Percentiles rank a stretch among this genome's conserved stretches.
These are phyloP conservation scores for Paecilomyces niveus DNA, from an alignment of 2,329 filamentous ascomycete genomes.

Conservation along the genomic window DNA sequence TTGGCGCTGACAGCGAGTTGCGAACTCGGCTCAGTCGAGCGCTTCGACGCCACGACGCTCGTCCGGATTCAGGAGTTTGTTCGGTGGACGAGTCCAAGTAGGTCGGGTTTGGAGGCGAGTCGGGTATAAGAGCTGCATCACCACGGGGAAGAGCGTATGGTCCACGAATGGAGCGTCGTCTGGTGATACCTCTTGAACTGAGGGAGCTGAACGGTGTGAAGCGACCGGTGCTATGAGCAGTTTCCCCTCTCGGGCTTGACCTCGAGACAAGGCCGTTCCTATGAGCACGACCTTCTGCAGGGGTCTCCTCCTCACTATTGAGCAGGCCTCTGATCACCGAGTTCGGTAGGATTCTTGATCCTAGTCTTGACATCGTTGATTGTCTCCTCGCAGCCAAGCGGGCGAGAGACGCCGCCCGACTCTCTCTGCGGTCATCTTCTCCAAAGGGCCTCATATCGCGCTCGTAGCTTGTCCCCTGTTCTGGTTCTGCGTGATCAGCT, in stretches of 20 bases:
- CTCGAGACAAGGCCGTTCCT: constrained; percentile 36
- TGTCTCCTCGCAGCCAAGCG: constrained; percentile 33
- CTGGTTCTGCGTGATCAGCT: constrained; percentile 2
- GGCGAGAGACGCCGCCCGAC: constrained; percentile 23
- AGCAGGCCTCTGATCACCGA: constrained; percentile 37
- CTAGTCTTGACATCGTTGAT: constrained; percentile 42
- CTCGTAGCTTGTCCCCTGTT: constrained; percentile 26
- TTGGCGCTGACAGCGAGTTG: constrained; percentile 36
- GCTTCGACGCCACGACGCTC: constrained; percentile 33
- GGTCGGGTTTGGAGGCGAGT: constrained; percentile 18
- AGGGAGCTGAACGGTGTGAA: constrained; percentile 36
- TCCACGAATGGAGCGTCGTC: constrained; percentile 32
- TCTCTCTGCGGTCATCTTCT: constrained; percentile 23
- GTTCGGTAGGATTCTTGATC: constrained; percentile 42
- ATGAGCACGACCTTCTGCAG: constrained; percentile 38
- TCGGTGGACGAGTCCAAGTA: constrained; percentile 20
- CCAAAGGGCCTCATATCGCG: constrained; percentile 30
- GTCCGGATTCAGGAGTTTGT: constrained; percentile 18
- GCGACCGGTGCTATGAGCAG: constrained; percentile 22
- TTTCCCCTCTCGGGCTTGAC: constrained; percentile 27
- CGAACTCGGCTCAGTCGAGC: constrained; percentile 36
- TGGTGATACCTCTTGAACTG: constrained; percentile 30
- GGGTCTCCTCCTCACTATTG: constrained; percentile 40
- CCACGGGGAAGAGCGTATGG: constrained; percentile 33
- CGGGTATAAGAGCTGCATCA: constrained; percentile 24